Conservation (phyloP, 306 rosid species). For the Dalbergia cultrata region DNA sequence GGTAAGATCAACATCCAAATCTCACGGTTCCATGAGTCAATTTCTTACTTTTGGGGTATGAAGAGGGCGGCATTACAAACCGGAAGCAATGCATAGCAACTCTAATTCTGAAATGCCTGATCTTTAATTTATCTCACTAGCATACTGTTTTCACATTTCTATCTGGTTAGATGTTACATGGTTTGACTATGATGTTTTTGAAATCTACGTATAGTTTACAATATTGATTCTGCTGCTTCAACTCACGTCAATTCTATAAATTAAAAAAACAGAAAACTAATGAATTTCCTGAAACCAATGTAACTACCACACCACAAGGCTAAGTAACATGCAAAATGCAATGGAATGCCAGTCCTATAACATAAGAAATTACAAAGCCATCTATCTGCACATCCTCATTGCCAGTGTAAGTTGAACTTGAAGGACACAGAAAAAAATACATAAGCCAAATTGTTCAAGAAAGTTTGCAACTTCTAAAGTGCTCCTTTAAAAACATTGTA, state of each 20-base stretch:
- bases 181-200: not conserved
- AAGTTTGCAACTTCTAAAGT: constrained; percentile 21
- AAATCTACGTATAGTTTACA: not conserved
- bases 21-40: not conserved
- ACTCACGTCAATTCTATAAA: not conserved
- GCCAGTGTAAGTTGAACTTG: constrained; percentile 4
- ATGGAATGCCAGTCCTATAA: not conserved
- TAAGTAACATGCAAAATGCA: constrained; percentile 3
- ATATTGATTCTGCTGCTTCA: not conserved
- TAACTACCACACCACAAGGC: not conserved
- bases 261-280: not conserved
- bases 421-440: constrained; percentile 21
- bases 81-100: not conserved
- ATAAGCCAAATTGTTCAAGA: not conserved
- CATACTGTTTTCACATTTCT: not conserved
- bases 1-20: constrained; percentile 17
- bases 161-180: not conserved
- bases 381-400: not conserved
- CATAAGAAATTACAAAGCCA: not conserved
- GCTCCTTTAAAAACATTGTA: constrained; percentile 18
- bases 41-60: not conserved
- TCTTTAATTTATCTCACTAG: not conserved
- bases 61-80: not conserved
- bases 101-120: not conserved
- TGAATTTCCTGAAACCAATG: not conserved